Evolutionary conservation across 2,329 filamentous ascomycete genomes (phyloP).

Genomic region (Fusarium sp.): DNA sequence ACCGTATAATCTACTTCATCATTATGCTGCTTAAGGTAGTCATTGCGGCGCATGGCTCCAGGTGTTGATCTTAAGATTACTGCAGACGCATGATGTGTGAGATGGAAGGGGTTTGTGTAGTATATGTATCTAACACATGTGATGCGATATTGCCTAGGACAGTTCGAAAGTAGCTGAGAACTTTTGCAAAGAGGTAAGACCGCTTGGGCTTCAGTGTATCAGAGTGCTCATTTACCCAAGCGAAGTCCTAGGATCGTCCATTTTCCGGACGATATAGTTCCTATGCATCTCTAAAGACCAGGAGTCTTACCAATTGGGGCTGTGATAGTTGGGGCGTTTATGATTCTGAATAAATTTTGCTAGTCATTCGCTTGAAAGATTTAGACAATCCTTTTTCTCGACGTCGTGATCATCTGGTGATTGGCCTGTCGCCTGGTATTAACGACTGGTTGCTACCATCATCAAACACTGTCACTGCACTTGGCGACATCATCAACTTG

Average conservation of each 20-base stretch:
- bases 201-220: too few species aligned
- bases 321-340: too few species aligned
- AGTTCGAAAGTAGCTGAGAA: background rate
- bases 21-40: too few species aligned
- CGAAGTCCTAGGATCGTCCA: background rate
- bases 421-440: background rate
- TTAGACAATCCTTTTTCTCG: background rate
- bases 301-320: background rate
- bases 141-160: background rate
- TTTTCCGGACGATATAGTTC: background rate
- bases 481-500: conserved; percentile 3
- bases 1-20: too few species aligned
- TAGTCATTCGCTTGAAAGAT: background rate
- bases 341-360: background rate
- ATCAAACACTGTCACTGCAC: background rate
- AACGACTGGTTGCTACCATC: background rate
- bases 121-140: background rate
- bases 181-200: background rate
- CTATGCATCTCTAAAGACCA: background rate
- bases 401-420: background rate
- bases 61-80: background rate
- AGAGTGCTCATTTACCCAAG: background rate
- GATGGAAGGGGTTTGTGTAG: background rate
- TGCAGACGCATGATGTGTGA: background rate
- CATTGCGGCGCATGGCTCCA: background rate